Base-by-base conservation (phyloP, 2,329 filamentous ascomycete species). In the Ophiostoma ips region DNA sequence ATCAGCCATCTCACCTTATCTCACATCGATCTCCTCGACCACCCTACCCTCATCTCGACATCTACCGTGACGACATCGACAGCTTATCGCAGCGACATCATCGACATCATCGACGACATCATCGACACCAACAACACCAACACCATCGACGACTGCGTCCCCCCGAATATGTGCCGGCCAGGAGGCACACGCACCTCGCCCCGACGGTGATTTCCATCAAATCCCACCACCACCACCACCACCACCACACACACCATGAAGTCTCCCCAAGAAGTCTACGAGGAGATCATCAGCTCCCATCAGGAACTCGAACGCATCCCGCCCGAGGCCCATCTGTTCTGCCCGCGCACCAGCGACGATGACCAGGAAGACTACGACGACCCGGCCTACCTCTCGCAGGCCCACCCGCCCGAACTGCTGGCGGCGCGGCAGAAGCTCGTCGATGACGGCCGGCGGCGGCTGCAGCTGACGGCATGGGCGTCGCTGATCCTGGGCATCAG, bases 401-500 rank as follows among this genome's bases (percentile, higher is more conserved):
- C 37, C 37, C 66, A 78, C 36, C 70, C 71, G 8, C 56, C 59
- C 16, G 69, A 70, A 9, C 70, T 75, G 55, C 81, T 79, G 59
- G 61, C 67, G 46, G 59, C 68, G 37, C 31, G 31, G 12, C 38
- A 48, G 30, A 58, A 66, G 38, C 68, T 75, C 8, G 75, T 85
- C 18, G 59, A 71, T 47, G 70, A 80, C 51, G 75, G 73, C 13
- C 68, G 72, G 33, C 60, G 65, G 9, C 73, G 84, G 31, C 69
- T 79, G 53, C 70, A 81, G 54, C 71, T 77, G 31, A 79, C 81
- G 47, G 79, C 84, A 55, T 78, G 76, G 60, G 83, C 79, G 52
- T 80, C 81, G 54, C 70, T 84, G 38, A 75, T 88, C 13, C 71
- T 87, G 50, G 84, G 81, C 16, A 78, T 85, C 54, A 75, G 73